A percentile compares a stretch with the other conserved stretches of the same genome.
Conservation (phyloP, 441 rosid species). For the Kokia cookei region DNA sequence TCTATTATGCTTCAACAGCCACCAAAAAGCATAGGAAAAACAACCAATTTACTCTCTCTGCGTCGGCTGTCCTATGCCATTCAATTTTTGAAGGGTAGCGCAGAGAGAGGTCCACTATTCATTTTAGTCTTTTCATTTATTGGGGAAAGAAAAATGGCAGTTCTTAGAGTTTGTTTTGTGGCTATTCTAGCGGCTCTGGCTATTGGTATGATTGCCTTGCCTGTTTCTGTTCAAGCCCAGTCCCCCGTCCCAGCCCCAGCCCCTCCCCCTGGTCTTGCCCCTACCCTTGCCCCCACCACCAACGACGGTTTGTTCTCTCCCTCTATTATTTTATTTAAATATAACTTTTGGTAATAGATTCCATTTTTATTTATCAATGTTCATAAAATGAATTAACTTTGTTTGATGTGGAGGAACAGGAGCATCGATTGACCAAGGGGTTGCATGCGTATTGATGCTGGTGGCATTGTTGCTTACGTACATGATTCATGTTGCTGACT, state of each 20-base stretch:
- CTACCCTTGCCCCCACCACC: constrained; percentile 1
- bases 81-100: constrained; percentile 23
- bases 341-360: no score
- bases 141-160: constrained; percentile 32
- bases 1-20: neutral
- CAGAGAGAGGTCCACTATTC: constrained; percentile 26
- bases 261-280: constrained; percentile 36
- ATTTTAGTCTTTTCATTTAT: neutral
- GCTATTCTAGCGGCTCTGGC: constrained; percentile 26
- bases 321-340: no score
- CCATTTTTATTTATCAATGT: no score
- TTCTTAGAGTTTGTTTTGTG: constrained; percentile 30
- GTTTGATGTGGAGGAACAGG: constrained; percentile 25
- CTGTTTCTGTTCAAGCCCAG: constrained; percentile 43
- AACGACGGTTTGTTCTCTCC: constrained; percentile 53
- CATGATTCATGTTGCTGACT: constrained; percentile 43
- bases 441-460: constrained; percentile 59
- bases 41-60: constrained; percentile 23
- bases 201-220: constrained; percentile 34
- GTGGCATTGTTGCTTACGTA: constrained; percentile 64
- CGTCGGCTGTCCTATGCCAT: constrained; percentile 16
- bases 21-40: no score
- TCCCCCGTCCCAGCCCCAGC: constrained; percentile 54
- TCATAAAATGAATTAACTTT: no score
- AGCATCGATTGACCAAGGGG: constrained; percentile 60